Evolutionary conservation across 257 asterid genomes (phyloP).

Genomic region (Cruciata laevipes): DNA sequence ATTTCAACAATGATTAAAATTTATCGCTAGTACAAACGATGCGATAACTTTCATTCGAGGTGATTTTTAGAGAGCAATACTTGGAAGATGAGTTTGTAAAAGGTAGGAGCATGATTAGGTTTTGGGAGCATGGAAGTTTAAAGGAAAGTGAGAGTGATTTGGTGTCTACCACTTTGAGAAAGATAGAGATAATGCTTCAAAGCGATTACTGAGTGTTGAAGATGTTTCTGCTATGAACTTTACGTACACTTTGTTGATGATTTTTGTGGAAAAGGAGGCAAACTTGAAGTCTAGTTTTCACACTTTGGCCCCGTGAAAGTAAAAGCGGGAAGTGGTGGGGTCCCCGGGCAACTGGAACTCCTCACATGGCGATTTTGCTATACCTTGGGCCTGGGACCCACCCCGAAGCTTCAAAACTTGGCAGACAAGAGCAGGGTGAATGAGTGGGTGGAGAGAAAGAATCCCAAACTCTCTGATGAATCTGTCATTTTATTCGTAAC

Average conservation of each 20-base stretch:
- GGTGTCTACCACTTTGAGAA: not conserved
- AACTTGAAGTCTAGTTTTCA: not conserved
- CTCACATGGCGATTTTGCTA: slow-evolving; percentile 12
- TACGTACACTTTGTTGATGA: not conserved
- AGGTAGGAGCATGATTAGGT: slow-evolving; percentile 8
- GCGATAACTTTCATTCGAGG: too few relatives aligned
- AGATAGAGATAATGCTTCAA: not conserved
- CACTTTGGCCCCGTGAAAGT: not conserved
- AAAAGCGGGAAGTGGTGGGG: slow-evolving; percentile 5
- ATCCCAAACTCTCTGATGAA: not conserved
- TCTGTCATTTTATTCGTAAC: not conserved
- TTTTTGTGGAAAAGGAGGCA: not conserved
- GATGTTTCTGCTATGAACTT: not conserved
- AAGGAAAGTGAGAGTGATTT: slow-evolving; percentile 1
- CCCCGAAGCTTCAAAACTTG: not conserved
- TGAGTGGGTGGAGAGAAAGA: not conserved
- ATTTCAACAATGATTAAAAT: too few relatives aligned
- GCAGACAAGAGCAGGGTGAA: slow-evolving; percentile 2
- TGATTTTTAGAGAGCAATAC: too few relatives aligned
- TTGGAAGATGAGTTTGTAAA: too few relatives aligned
- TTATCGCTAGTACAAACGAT: too few relatives aligned
- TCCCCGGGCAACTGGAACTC: slow-evolving; percentile 2
- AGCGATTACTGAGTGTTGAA: not conserved
- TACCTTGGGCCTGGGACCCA: not conserved
- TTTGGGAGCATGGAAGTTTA: slow-evolving; percentile 10